Conservation (phyloP, 495 filamentous ascomycete genomes). For the Sabuloglossum arenarium region DNA sequence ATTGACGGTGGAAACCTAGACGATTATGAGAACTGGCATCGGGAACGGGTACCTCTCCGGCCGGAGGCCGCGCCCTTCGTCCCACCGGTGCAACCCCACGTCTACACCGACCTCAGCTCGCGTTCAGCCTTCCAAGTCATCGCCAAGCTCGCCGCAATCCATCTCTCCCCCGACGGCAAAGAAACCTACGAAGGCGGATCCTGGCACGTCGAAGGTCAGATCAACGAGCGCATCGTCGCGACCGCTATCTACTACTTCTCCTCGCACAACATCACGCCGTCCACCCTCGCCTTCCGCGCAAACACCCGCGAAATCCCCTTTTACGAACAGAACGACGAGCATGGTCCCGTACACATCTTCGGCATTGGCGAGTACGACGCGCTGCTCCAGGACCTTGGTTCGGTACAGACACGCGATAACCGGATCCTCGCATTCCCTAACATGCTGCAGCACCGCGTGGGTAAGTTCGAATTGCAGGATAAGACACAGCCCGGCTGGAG, state of each 20-base stretch:
- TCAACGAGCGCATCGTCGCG: conserved; percentile 35
- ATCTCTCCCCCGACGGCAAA: conserved; percentile 35
- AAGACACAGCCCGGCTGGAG: conserved; percentile 28
- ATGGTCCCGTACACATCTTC: too few species aligned
- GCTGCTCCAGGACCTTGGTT: too few species aligned
- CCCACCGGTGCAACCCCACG: too few species aligned
- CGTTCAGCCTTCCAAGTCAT: conserved; percentile 33
- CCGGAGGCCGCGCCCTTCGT: conserved; percentile 20
- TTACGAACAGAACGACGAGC: conserved; percentile 15
- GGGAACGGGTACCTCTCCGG: conserved; percentile 8
- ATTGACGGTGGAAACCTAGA: too few species aligned
- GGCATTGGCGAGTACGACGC: too few species aligned
- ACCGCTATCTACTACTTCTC: conserved; percentile 43
- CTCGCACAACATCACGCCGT: conserved; percentile 35
- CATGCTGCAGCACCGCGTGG: conserved; percentile 28
- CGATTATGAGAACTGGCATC: conserved; percentile 1
- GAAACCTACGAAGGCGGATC: conserved; percentile 25
- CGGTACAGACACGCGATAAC: too few species aligned
- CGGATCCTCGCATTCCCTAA: conserved; percentile 16
- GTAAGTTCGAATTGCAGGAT: conserved; percentile 27
- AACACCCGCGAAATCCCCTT: conserved; percentile 5
- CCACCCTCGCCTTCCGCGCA: conserved; percentile 29
- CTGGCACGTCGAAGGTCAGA: conserved; percentile 34
- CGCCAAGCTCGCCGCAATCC: conserved; percentile 39
- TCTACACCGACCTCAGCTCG: conserved; percentile 8